Evolutionary conservation across 2,329 filamentous ascomycete species (phyloP).

Genomic region (Trichoderma sp.): DNA sequence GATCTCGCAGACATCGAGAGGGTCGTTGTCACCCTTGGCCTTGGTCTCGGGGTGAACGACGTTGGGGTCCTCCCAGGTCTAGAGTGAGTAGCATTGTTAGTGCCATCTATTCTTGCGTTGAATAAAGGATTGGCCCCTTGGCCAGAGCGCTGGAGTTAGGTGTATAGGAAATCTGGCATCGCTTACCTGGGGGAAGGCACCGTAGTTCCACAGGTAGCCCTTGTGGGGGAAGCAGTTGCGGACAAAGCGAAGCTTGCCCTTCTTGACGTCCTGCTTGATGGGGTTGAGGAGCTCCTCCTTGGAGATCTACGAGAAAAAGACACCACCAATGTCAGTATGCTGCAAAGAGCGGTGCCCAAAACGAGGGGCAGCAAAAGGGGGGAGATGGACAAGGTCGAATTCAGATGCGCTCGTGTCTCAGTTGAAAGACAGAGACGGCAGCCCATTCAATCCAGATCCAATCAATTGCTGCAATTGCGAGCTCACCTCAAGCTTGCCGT

Average conservation of each 20-base stretch:
- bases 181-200: constrained; percentile 93
- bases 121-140: constrained; percentile 21
- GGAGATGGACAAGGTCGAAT: not conserved
- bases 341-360: not conserved
- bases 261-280: constrained; percentile 99
- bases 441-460: not conserved
- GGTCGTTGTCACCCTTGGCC: constrained; percentile 99
- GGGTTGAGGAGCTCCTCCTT: constrained; percentile 98
- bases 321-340: constrained; percentile 2
- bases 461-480: not conserved
- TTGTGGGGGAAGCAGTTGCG: constrained; percentile 99
- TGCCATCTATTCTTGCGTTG: not conserved
- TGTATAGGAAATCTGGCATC: constrained; percentile 4
- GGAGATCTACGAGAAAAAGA: constrained; percentile 70
- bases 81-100: constrained; percentile 28
- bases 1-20: constrained; percentile 98
- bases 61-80: constrained; percentile 99
- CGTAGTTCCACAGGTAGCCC: constrained; percentile 99
- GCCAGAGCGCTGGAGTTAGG: constrained; percentile 29
- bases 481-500: constrained; percentile 97
- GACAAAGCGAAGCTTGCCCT: constrained; percentile 98
- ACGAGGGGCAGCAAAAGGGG: not conserved
- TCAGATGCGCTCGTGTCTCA: not conserved
- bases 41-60: constrained; percentile 96
- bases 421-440: not conserved